phyloP scores from a whole-genome alignment of 2,329 filamentous ascomycete species.

The Pyrenochaeta sp. region DNA sequence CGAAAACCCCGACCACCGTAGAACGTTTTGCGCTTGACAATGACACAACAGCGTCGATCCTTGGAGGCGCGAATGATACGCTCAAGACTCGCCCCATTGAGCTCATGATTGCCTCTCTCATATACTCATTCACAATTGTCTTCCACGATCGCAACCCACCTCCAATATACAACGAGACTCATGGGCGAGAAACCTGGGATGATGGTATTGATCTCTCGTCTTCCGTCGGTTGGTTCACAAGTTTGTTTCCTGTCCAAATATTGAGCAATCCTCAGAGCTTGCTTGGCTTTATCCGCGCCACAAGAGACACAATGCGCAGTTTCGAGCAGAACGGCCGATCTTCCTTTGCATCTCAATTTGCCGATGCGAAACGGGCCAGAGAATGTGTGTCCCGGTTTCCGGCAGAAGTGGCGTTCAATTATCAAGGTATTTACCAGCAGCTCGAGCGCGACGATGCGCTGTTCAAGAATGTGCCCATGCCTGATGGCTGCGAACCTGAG shows the following conservation, averaged over 20 bases:
- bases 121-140: constrained; percentile 56
- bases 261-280: constrained; percentile 49
- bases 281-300: constrained; percentile 31
- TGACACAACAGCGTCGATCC: constrained; percentile 11
- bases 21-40: constrained; percentile 20
- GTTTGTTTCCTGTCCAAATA: constrained; percentile 26
- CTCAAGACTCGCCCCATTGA: constrained; percentile 58
- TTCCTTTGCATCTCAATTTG: too few species aligned
- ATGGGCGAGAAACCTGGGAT: constrained; percentile 42
- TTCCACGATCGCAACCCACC: constrained; percentile 58
- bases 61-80: constrained; percentile 45
- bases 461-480: constrained; percentile 42
- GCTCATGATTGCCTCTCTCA: constrained; percentile 30
- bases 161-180: constrained; percentile 35
- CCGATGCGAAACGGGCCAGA: constrained; percentile 58
- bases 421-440: constrained; percentile 58
- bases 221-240: constrained; percentile 36
- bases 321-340: constrained; percentile 55
- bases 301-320: constrained; percentile 58
- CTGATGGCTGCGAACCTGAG: too few species aligned
- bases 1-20: constrained; percentile 14
- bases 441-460: constrained; percentile 58
- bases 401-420: constrained; percentile 66
- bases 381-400: too few species aligned
- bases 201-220: constrained; percentile 26